phyloP scores from a whole-genome alignment of 2,329 filamentous ascomycete species.

The Colletotrichum zoysiae region DNA sequence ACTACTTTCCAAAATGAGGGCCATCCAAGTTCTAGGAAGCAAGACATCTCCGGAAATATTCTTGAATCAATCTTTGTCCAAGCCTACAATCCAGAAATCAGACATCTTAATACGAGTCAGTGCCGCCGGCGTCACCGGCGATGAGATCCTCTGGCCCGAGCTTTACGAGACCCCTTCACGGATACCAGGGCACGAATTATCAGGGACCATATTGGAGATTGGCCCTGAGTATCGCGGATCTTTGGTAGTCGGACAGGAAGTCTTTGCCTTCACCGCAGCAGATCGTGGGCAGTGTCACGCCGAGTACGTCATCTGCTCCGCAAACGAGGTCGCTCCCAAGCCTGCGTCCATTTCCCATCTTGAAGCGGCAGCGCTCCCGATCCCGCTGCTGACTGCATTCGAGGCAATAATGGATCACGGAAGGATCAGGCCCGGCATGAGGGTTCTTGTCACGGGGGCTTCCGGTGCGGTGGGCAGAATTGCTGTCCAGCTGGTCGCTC shows the following conservation, averaged over 20 bases:
- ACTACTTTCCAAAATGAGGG: slow-evolving; percentile 46
- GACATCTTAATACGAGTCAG: slow-evolving; percentile 50
- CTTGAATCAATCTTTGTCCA: slow-evolving; percentile 39
- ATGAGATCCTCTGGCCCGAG: slow-evolving; percentile 52
- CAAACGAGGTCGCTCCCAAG: slow-evolving; percentile 44
- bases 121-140: slow-evolving; percentile 51
- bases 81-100: slow-evolving; percentile 37
- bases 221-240: slow-evolving; percentile 45
- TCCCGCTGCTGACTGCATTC: slow-evolving; percentile 49
- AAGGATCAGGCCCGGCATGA: slow-evolving; percentile 26
- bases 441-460: slow-evolving; percentile 49
- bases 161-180: slow-evolving; percentile 47
- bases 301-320: slow-evolving; percentile 46
- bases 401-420: neutral
- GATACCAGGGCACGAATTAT: slow-evolving; percentile 54
- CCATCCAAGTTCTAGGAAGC: slow-evolving; percentile 50
- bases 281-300: slow-evolving; percentile 46
- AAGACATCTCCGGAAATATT: slow-evolving; percentile 41
- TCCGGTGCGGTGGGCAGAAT: slow-evolving; percentile 49
- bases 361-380: slow-evolving; percentile 49
- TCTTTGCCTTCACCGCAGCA: slow-evolving; percentile 48
- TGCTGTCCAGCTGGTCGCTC: slow-evolving; percentile 48
- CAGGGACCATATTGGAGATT: slow-evolving; percentile 48
- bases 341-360: slow-evolving; percentile 44
- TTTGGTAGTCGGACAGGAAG: slow-evolving; percentile 42